Base-by-base conservation (phyloP, 352 stramenopile genomes). In the Lagenidium sp. region DNA sequence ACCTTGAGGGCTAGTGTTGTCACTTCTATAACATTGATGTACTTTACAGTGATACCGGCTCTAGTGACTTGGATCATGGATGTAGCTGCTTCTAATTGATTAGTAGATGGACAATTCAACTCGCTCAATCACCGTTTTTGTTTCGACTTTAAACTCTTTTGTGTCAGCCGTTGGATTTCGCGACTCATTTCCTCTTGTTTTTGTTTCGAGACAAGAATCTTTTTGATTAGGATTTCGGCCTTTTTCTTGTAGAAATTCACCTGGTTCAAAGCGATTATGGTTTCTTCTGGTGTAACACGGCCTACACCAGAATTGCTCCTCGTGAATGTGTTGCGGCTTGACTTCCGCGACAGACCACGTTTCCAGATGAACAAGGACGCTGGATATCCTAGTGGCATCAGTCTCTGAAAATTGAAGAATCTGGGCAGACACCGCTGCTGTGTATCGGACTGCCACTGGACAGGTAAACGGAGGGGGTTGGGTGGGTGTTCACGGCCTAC, bases 1-100 rank as follows among this genome's bases (percentile, higher is more conserved):
- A 85, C 42, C 56, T 93, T 13, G 78, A 93, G 48, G 53, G 43
- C 12, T 90, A n/a, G n/a, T n/a, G n/a, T n/a, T n/a, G n/a, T n/a
- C n/a, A n/a, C n/a, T n/a, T n/a, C n/a, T n/a, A n/a, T n/a, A n/a
- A n/a, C n/a, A n/a, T n/a, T n/a, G n/a, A n/a, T n/a, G n/a, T n/a
- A n/a, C n/a, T n/a, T n/a, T n/a, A n/a, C n/a, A n/a, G n/a, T n/a
- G n/a, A n/a, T n/a, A n/a, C n/a, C n/a, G n/a, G n/a, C n/a, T n/a
- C n/a, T n/a, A n/a, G n/a, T n/a, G n/a, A n/a, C n/a, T n/a, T n/a
- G n/a, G n/a, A n/a, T n/a, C n/a, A n/a, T n/a, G n/a, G n/a, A n/a
- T n/a, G n/a, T n/a, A n/a, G n/a, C n/a, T n/a, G n/a, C n/a, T n/a
- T n/a, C n/a, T n/a, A n/a, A n/a, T n/a, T n/a, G n/a, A n/a, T n/a